Conservation (phyloP, 1,139 yeast species). For the Kazachstania sp. region DNA sequence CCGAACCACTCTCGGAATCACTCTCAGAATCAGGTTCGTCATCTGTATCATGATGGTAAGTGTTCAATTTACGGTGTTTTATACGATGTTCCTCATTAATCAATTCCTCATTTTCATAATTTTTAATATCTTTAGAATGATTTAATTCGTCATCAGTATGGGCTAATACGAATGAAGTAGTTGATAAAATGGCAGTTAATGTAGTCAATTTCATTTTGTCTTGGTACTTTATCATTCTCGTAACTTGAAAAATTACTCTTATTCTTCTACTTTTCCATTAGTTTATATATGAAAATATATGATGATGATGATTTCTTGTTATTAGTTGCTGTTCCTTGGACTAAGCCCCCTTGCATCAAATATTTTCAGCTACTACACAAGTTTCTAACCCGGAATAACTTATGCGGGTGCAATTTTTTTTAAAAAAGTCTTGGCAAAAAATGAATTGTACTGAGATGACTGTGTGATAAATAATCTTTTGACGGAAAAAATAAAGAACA, state of each 20-base stretch:
- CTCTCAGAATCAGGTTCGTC: background rate
- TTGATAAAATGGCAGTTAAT: background rate
- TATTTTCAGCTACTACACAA: background rate
- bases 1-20: background rate
- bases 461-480: too few relatives aligned
- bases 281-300: too few relatives aligned
- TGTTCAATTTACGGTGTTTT: background rate
- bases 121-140: background rate
- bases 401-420: background rate
- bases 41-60: background rate
- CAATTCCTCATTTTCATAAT: background rate
- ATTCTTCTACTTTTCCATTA: too few relatives aligned
- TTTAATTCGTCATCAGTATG: background rate
- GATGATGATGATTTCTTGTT: too few relatives aligned
- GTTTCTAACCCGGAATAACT: background rate
- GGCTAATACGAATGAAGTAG: background rate
- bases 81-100: background rate
- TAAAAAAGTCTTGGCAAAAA: slow-evolving; percentile 1
- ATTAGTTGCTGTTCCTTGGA: background rate
- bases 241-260: too few relatives aligned
- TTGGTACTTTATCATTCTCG: too few relatives aligned
- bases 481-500: background rate
- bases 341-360: background rate
- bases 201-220: slow-evolving; percentile 1
- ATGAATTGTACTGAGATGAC: too few relatives aligned